A percentile compares a stretch with the other conserved stretches of the same genome.
Conservation (phyloP, 306 rosid species). For the Prunus salicina region DNA sequence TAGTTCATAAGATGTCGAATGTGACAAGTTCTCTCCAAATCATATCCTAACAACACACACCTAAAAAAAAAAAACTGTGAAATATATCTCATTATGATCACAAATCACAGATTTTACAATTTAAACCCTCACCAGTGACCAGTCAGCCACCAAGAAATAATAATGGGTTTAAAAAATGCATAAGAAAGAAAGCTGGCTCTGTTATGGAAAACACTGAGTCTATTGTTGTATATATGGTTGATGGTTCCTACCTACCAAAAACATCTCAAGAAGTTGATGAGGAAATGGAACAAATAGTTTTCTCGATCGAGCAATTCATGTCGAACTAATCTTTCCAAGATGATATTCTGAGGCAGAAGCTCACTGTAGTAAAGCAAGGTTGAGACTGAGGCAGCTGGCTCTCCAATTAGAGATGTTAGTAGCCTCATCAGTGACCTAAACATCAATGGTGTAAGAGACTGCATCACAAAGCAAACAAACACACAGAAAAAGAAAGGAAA, state of each 20-base stretch:
- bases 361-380: conserved; percentile 60
- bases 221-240: too few relatives aligned
- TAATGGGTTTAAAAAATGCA: not conserved
- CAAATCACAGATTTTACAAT: not conserved
- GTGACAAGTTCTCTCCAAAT: not conserved
- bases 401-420: conserved; percentile 34
- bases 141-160: not conserved
- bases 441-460: conserved; percentile 59
- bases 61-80: not conserved
- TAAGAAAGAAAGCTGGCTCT: not conserved
- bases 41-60: not conserved
- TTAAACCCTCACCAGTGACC: not conserved
- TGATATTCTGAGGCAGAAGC: conserved; percentile 52
- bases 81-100: not conserved
- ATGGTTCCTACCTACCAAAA: conserved; percentile 22
- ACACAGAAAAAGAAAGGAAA: not conserved
- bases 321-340: conserved; percentile 50
- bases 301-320: conserved; percentile 54
- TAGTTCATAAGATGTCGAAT: too few relatives aligned
- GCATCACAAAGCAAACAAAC: conserved; percentile 14
- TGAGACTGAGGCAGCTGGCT: conserved; percentile 52
- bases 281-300: conserved; percentile 55
- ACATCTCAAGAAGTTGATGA: conserved; percentile 44
- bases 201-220: not conserved
- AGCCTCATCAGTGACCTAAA: conserved; percentile 57